Evolutionary conservation across 371 early-diverging fungal species (phyloP).

Genomic region (Rhizopus delemar): DNA sequence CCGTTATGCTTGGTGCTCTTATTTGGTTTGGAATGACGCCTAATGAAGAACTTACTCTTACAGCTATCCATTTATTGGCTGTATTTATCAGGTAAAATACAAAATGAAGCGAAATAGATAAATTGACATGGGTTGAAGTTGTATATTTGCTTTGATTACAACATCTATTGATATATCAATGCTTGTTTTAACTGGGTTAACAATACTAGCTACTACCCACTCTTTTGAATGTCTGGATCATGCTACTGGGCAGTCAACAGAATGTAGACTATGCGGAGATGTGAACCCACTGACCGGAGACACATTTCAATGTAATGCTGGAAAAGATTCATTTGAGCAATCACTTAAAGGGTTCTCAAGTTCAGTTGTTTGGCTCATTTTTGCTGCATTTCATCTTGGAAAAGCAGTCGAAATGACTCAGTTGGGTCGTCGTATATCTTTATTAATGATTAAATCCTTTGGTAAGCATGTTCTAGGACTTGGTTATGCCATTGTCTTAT

Average conservation of each 20-base stretch:
- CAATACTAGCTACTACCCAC: conserved; percentile 53
- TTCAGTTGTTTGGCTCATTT: conserved; percentile 70
- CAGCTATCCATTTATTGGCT: conserved; percentile 47
- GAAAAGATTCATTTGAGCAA: conserved; percentile 57
- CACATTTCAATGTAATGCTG: conserved; percentile 52
- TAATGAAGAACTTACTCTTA: conserved; percentile 41
- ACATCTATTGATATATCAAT: conserved; percentile 62
- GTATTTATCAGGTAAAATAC: conserved; percentile 46
- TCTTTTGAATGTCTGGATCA: conserved; percentile 61
- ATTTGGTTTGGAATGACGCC: conserved; percentile 48
- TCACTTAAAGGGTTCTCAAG: conserved; percentile 64
- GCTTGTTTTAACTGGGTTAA: conserved; percentile 55
- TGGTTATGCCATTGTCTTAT: conserved; percentile 59
- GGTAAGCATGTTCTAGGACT: conserved; percentile 60
- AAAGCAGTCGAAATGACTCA: conserved; percentile 63
- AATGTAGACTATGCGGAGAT: conserved; percentile 59
- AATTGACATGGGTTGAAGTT: conserved; percentile 35
- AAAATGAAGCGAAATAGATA: not conserved
- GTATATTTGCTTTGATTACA: conserved; percentile 62
- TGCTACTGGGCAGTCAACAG: conserved; percentile 45
- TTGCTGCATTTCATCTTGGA: conserved; percentile 73
- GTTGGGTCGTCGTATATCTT: conserved; percentile 59
- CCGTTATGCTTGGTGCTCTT: conserved; percentile 31
- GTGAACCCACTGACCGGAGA: conserved; percentile 29
- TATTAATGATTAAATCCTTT: conserved; percentile 55